These are phyloP conservation scores for Alectoria sarmentosa DNA, from an alignment of 495 filamentous ascomycete species.

Conservation along the genomic window DNA sequence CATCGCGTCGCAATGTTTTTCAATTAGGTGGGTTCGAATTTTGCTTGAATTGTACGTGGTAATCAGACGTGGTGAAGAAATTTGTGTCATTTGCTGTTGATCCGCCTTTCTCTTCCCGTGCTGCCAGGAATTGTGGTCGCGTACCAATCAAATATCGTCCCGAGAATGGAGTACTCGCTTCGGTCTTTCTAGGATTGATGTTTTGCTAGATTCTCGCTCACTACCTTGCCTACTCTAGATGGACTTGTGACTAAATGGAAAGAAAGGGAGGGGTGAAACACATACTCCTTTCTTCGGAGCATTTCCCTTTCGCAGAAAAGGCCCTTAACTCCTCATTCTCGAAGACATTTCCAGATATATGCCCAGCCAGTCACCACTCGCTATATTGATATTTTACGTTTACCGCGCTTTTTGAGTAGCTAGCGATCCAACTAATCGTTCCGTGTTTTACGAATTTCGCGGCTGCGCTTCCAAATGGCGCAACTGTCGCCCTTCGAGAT, in stretches of 20 bases:
- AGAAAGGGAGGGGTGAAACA: not conserved
- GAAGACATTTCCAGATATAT: not conserved
- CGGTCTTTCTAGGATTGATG: not conserved
- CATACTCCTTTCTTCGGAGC: not conserved
- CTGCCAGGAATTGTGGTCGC: not conserved
- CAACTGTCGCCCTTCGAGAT: constrained; percentile 6
- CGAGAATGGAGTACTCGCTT: not conserved
- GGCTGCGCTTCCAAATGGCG: constrained; percentile 1
- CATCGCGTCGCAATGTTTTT: not conserved
- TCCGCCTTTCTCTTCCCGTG: not conserved
- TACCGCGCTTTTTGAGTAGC: not conserved
- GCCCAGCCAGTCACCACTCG: not conserved
- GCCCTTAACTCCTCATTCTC: not conserved
- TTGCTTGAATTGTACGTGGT: too few relatives aligned
- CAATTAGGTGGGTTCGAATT: not conserved
- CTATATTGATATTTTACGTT: not conserved
- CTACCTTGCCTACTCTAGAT: not conserved
- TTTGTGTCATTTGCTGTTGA: not conserved
- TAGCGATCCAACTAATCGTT: not conserved
- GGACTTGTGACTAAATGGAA: not conserved
- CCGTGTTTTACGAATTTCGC: not conserved
- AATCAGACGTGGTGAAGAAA: not conserved
- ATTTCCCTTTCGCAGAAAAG: not conserved
- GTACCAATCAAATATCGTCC: not conserved
- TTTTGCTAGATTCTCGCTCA: not conserved